phyloP scores from a whole-genome alignment of 2,329 filamentous ascomycete genomes.

The Lecanosticta acicola region DNA sequence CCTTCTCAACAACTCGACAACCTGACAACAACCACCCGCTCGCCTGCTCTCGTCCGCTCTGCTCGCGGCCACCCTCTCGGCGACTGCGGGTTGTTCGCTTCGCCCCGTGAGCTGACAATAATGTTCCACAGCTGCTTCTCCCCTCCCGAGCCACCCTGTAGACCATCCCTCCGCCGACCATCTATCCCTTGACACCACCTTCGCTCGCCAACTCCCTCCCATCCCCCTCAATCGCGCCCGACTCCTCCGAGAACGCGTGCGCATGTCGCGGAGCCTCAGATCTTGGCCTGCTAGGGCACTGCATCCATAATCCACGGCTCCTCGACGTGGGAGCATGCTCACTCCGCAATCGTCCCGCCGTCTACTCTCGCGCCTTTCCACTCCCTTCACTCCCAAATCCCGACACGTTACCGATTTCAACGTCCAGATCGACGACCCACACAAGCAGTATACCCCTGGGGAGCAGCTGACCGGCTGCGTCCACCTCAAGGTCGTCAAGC shows the following conservation, averaged over 20 bases:
- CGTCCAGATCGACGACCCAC: slow-evolving; percentile 69
- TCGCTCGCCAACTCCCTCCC: too few relatives aligned
- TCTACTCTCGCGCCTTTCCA: slow-evolving; percentile 51
- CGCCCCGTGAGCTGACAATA: not conserved
- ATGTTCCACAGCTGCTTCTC: not conserved
- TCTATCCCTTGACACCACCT: too few relatives aligned
- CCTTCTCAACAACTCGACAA: too few relatives aligned
- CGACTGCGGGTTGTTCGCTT: too few relatives aligned
- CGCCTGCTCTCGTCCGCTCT: too few relatives aligned
- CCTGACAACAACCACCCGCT: too few relatives aligned
- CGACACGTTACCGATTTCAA: slow-evolving; percentile 73
- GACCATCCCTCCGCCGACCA: too few relatives aligned
- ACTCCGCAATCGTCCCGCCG: slow-evolving; percentile 27
- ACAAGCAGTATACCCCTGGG: slow-evolving; percentile 69
- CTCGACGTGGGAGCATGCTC: slow-evolving; percentile 6
- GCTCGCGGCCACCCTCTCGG: too few relatives aligned
- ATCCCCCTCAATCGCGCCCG: not conserved
- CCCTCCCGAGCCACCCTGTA: too few relatives aligned
- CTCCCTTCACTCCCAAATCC: slow-evolving; percentile 49
- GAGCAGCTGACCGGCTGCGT: slow-evolving; percentile 70
- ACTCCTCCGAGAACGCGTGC: too few relatives aligned
- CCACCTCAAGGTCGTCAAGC: slow-evolving; percentile 66
- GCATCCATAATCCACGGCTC: not conserved
- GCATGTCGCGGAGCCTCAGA: slow-evolving; percentile 2
- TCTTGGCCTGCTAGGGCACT: not conserved